These are phyloP conservation scores for Porcisia deanei DNA, from an alignment of 208 protist genomes.

Conservation along the genomic window DNA sequence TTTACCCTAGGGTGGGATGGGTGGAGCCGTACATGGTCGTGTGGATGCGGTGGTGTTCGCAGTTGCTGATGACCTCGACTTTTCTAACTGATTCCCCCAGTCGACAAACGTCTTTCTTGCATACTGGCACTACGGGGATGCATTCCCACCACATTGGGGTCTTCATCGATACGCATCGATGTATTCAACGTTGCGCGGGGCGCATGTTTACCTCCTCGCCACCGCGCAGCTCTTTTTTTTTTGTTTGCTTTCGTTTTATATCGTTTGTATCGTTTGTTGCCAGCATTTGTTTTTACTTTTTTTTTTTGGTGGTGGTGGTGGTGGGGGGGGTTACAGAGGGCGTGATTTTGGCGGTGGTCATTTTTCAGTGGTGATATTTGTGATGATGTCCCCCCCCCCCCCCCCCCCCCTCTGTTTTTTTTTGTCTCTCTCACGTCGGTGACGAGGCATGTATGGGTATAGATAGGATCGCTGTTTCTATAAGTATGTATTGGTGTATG, in stretches of 20 bases:
- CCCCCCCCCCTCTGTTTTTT: neutral
- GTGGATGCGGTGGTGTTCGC: neutral
- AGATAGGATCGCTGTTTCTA: conserved; percentile 11
- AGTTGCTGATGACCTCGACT: neutral
- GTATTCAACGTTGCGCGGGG: no score
- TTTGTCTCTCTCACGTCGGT: neutral
- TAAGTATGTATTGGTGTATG: conserved; percentile 6
- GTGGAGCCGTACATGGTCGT: neutral
- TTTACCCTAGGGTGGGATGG: neutral
- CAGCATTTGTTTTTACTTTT: no score
- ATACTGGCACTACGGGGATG: neutral
- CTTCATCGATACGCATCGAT: no score
- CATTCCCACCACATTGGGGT: no score
- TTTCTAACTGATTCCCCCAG: neutral
- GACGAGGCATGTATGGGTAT: no score
- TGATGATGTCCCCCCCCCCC: neutral
- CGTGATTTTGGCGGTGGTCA: neutral
- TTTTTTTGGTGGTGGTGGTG: no score
- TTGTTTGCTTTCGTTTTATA: neutral
- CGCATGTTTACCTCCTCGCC: neutral
- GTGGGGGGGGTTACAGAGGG: no score
- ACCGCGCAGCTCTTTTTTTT: conserved; percentile 3
- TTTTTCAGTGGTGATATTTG: no score
- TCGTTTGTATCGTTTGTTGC: neutral
- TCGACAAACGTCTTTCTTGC: neutral